phyloP scores from a whole-genome alignment of 441 rosid species.

The Pelargonium myrrhifolium region DNA sequence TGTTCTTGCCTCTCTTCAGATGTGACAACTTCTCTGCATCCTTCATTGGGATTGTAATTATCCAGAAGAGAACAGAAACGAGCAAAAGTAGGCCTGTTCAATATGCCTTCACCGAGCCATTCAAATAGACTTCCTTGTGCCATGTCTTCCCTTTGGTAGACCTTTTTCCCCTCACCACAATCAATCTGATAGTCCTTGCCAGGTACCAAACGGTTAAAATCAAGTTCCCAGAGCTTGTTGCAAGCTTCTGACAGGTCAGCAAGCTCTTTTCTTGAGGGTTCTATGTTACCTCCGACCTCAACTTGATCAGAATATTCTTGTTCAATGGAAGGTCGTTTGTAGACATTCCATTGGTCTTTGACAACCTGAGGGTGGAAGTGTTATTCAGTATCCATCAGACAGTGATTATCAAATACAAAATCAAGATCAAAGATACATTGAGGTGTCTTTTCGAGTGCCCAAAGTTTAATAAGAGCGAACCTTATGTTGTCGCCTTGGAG shows the following conservation, averaged over 20 bases:
- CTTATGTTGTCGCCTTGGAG: constrained; percentile 52
- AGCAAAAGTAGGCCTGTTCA: constrained; percentile 62
- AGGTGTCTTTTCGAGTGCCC: not conserved
- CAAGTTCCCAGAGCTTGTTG: constrained; percentile 85
- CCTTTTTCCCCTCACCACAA: constrained; percentile 87
- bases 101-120: constrained; percentile 57
- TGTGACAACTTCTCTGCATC: constrained; percentile 70
- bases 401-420: not conserved
- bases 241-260: constrained; percentile 72
- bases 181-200: constrained; percentile 79
- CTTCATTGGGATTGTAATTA: constrained; percentile 76
- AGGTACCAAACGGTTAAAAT: constrained; percentile 64
- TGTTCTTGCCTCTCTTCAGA: constrained; percentile 87
- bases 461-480: constrained; percentile 22
- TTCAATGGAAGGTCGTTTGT: constrained; percentile 57
- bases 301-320: constrained; percentile 62
- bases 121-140: constrained; percentile 65
- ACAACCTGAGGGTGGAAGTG: too few species aligned
- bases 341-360: constrained; percentile 66
- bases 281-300: constrained; percentile 31
- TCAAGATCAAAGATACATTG: not conserved
- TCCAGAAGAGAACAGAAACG: constrained; percentile 89
- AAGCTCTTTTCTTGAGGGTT: constrained; percentile 67
- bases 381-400: too few species aligned
- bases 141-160: constrained; percentile 57